Evolutionary conservation across 2,329 filamentous ascomycete species (phyloP).

Genomic region (Cladobotryum mycophilum): DNA sequence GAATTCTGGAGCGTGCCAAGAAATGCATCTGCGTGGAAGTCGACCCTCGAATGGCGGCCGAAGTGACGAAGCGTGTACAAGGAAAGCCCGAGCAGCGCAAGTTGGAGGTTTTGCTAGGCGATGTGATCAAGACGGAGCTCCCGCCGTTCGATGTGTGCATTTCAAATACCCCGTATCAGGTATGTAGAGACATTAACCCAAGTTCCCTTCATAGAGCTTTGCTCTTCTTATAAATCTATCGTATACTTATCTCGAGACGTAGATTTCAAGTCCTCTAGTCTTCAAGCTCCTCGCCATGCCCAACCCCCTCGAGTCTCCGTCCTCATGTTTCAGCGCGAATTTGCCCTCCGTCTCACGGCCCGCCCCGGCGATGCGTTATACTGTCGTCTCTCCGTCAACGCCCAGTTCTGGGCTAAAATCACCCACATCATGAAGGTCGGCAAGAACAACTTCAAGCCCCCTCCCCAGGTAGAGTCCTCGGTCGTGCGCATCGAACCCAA

Average conservation of each 20-base stretch:
- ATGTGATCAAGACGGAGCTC: slow-evolving; percentile 77
- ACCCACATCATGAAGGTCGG: slow-evolving; percentile 86
- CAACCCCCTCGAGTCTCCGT: slow-evolving; percentile 78
- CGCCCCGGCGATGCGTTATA: slow-evolving; percentile 84
- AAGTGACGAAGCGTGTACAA: slow-evolving; percentile 89
- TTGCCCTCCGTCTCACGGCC: slow-evolving; percentile 83
- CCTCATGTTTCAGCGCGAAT: slow-evolving; percentile 96
- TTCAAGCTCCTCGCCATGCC: slow-evolving; percentile 81
- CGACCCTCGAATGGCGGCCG: slow-evolving; percentile 93
- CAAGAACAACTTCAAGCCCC: slow-evolving; percentile 93
- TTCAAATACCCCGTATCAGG: slow-evolving; percentile 59
- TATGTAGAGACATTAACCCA: slow-evolving; percentile 20
- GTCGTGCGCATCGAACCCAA: slow-evolving; percentile 89
- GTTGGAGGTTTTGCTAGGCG: slow-evolving; percentile 81
- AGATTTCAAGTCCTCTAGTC: slow-evolving; percentile 86
- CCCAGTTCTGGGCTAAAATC: slow-evolving; percentile 72
- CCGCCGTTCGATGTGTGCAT: slow-evolving; percentile 78
- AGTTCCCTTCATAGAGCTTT: background rate
- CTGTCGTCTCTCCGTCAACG: slow-evolving; percentile 84
- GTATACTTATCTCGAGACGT: background rate
- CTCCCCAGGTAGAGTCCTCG: slow-evolving; percentile 84
- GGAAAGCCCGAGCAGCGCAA: slow-evolving; percentile 78
- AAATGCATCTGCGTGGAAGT: slow-evolving; percentile 80
- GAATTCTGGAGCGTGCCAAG: slow-evolving; percentile 82
- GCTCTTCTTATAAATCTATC: too few relatives aligned